Evolutionary conservation across 805 yeast genomes (phyloP).

Genomic region (Barnettozyma sp.): DNA sequence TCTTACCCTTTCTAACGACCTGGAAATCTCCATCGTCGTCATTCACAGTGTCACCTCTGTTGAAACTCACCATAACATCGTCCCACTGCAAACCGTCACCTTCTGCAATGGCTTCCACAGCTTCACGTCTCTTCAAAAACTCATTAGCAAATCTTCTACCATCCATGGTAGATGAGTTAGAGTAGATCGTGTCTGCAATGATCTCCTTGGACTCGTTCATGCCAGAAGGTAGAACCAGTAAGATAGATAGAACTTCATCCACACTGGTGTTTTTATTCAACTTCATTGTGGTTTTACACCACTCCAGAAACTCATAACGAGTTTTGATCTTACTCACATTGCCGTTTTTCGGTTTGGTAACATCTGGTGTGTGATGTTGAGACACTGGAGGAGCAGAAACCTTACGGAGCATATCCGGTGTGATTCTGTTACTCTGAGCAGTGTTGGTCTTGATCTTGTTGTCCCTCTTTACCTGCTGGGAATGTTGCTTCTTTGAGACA

Average conservation of each 20-base stretch:
- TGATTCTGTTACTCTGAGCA: slow-evolving; percentile 15
- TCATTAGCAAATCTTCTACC: slow-evolving; percentile 93
- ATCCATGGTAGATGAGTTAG: slow-evolving; percentile 84
- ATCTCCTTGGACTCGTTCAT: slow-evolving; percentile 65
- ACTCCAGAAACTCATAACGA: slow-evolving; percentile 56
- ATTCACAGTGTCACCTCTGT: slow-evolving; percentile 24
- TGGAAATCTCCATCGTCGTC: slow-evolving; percentile 51
- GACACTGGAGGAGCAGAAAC: slow-evolving; percentile 27
- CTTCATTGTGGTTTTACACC: slow-evolving; percentile 65
- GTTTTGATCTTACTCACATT: slow-evolving; percentile 27
- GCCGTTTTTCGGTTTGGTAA: slow-evolving; percentile 6
- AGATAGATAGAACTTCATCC: slow-evolving; percentile 72
- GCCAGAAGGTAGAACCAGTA: slow-evolving; percentile 73
- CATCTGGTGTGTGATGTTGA: no score
- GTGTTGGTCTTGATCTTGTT: neutral
- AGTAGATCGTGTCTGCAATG: slow-evolving; percentile 86
- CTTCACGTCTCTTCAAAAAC: slow-evolving; percentile 69
- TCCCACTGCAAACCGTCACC: slow-evolving; percentile 58
- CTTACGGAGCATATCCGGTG: slow-evolving; percentile 32
- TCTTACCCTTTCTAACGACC: slow-evolving; percentile 59
- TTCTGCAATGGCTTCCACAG: slow-evolving; percentile 50
- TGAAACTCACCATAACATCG: slow-evolving; percentile 43
- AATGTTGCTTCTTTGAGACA: slow-evolving; percentile 19
- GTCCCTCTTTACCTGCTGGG: slow-evolving; percentile 4
- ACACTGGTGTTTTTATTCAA: slow-evolving; percentile 70